Conservation (phyloP, 2,329 filamentous ascomycete genomes). For the Stagonosporopsis tanaceti region DNA sequence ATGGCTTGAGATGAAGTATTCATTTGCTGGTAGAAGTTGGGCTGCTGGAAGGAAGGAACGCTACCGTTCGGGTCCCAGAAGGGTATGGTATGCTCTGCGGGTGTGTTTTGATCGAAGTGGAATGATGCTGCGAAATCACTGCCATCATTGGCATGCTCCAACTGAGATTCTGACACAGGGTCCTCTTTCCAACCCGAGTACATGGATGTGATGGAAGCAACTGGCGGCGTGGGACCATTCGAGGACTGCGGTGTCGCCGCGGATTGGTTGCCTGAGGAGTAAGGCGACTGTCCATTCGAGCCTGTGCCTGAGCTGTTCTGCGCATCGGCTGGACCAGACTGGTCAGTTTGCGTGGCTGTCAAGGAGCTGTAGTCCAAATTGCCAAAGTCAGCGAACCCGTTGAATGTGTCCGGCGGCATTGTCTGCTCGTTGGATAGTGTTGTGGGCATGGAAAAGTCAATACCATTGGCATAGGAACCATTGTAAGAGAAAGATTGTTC, state of each 20-base stretch:
- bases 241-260: constrained; percentile 44
- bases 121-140: constrained; percentile 43
- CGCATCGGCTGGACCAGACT: constrained; percentile 33
- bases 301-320: constrained; percentile 42
- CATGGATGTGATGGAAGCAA: constrained; percentile 47
- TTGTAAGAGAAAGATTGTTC: constrained; percentile 27
- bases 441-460: constrained; percentile 36
- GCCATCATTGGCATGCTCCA: constrained; percentile 36
- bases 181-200: constrained; percentile 50
- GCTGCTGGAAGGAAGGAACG: constrained; percentile 34
- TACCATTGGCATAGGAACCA: constrained; percentile 33
- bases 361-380: constrained; percentile 38
- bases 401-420: constrained; percentile 33
- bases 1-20: constrained; percentile 49
- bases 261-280: constrained; percentile 46
- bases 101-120: constrained; percentile 39
- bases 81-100: constrained; percentile 42
- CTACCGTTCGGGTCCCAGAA: constrained; percentile 39
- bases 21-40: constrained; percentile 46
- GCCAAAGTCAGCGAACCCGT: constrained; percentile 39
- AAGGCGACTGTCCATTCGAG: constrained; percentile 47
- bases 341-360: constrained; percentile 32
- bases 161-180: constrained; percentile 27
- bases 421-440: constrained; percentile 33
- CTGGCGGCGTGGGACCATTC: constrained; percentile 42